A percentile compares a stretch with the other conserved stretches of the same genome.
Conservation (phyloP, 2,329 filamentous ascomycete species). For the Arthrinium puccinioides region DNA sequence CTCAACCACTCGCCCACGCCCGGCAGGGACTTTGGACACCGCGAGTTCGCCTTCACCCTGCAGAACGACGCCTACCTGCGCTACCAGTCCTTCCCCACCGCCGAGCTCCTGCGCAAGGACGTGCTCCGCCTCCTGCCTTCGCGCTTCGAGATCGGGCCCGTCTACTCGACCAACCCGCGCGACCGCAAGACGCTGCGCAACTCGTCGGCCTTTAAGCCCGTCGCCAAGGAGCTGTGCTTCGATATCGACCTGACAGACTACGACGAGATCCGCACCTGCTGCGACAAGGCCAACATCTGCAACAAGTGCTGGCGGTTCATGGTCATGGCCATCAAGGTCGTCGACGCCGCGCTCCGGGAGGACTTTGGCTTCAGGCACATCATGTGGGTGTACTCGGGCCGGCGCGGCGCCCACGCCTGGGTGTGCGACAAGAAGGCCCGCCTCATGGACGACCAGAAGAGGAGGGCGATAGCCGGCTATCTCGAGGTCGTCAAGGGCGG, state of each 20-base stretch:
- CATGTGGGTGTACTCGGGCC: constrained; percentile 96
- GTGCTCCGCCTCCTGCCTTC: constrained; percentile 81
- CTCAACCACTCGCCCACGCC: constrained; percentile 88
- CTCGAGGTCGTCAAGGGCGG: constrained; percentile 86
- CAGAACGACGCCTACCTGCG: constrained; percentile 86
- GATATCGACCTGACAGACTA: constrained; percentile 99
- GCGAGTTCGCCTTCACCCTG: constrained; percentile 95
- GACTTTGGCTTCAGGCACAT: constrained; percentile 98
- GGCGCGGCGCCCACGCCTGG: constrained; percentile 96
- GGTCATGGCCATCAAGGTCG: constrained; percentile 93
- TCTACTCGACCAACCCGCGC: constrained; percentile 88
- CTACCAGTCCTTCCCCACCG: constrained; percentile 64
- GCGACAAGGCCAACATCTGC: constrained; percentile 88
- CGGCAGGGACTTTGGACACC: constrained; percentile 80
- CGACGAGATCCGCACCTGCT: constrained; percentile 93
- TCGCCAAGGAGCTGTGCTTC: constrained; percentile 93
- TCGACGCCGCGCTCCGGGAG: constrained; percentile 79
- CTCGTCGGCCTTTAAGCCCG: constrained; percentile 72
- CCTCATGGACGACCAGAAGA: constrained; percentile 75
- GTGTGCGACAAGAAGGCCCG: constrained; percentile 87
- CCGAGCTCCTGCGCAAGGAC: constrained; percentile 74
- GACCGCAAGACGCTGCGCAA: constrained; percentile 85
- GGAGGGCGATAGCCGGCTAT: constrained; percentile 80
- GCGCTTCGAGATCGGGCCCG: constrained; percentile 97
- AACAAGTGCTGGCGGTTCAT: constrained; percentile 94